phyloP scores from a whole-genome alignment of 352 stramenopile species.

The Globisporangium splendens region DNA sequence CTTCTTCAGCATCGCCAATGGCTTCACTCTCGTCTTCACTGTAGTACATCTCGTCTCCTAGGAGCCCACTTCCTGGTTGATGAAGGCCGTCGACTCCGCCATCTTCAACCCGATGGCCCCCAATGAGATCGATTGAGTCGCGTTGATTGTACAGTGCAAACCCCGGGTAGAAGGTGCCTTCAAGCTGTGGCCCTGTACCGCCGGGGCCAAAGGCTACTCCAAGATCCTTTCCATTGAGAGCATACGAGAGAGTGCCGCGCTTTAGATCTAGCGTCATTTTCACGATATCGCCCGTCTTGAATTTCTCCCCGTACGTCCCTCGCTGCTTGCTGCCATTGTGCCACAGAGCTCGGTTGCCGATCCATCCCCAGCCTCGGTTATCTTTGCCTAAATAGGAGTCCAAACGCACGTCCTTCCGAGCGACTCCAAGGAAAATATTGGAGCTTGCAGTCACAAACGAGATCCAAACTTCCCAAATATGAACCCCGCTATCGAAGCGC shows the following conservation, averaged over 20 bases:
- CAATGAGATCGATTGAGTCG: constrained; percentile 82
- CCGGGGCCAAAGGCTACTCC: constrained; percentile 87
- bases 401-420: constrained; percentile 75
- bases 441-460: constrained; percentile 85
- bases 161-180: constrained; percentile 83
- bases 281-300: constrained; percentile 85
- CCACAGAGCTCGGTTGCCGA: constrained; percentile 87
- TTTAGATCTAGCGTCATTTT: constrained; percentile 81
- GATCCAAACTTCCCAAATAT: constrained; percentile 89
- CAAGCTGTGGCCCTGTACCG: constrained; percentile 78
- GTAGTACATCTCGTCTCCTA: constrained; percentile 74
- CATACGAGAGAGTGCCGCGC: constrained; percentile 81
- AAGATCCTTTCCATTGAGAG: constrained; percentile 87
- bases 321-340: constrained; percentile 90
- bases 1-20: constrained; percentile 39
- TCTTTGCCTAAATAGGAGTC: constrained; percentile 91
- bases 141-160: constrained; percentile 88
- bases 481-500: constrained; percentile 77
- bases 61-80: constrained; percentile 24
- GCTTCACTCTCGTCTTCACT: constrained; percentile 79
- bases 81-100: constrained; percentile 24
- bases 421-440: constrained; percentile 89
- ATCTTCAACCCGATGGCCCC: constrained; percentile 82
- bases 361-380: constrained; percentile 90
- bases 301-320: constrained; percentile 89